Evolutionary conservation across 148 eudicot species (phyloP).

Genomic region (Tetragonia tetragonoides): DNA sequence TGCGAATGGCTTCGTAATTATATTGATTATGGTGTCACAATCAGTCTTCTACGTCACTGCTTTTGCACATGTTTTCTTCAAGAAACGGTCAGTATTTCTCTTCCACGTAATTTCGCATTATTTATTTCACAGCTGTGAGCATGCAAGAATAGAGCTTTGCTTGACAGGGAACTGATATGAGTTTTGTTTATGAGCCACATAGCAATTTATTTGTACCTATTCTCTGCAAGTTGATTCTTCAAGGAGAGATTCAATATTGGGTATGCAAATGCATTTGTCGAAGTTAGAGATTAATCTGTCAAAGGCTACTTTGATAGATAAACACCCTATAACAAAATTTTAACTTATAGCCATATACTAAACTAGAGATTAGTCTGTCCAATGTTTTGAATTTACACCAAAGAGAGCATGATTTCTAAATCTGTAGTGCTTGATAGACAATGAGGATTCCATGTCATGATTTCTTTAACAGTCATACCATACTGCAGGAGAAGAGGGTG

Average conservation of each 20-base stretch:
- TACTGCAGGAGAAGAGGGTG: not conserved
- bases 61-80: conserved; percentile 63
- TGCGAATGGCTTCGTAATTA: conserved; percentile 67
- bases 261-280: not conserved
- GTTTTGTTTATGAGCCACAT: not conserved
- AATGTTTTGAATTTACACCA: not conserved
- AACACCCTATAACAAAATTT: not conserved
- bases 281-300: not conserved
- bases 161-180: not conserved
- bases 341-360: not conserved
- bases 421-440: not conserved
- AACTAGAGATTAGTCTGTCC: not conserved
- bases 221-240: not conserved
- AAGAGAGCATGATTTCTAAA: not conserved
- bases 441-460: not conserved
- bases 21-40: conserved; percentile 55
- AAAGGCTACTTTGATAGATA: not conserved
- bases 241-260: not conserved
- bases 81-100: conserved; percentile 55
- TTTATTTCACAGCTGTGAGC: not conserved
- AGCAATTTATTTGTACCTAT: not conserved
- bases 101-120: conserved; percentile 12
- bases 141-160: not conserved
- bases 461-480: not conserved
- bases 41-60: conserved; percentile 55